These are phyloP conservation scores for Hypomontagnella submonticulosa DNA, from an alignment of 495 filamentous ascomycete species.

Conservation along the genomic window DNA sequence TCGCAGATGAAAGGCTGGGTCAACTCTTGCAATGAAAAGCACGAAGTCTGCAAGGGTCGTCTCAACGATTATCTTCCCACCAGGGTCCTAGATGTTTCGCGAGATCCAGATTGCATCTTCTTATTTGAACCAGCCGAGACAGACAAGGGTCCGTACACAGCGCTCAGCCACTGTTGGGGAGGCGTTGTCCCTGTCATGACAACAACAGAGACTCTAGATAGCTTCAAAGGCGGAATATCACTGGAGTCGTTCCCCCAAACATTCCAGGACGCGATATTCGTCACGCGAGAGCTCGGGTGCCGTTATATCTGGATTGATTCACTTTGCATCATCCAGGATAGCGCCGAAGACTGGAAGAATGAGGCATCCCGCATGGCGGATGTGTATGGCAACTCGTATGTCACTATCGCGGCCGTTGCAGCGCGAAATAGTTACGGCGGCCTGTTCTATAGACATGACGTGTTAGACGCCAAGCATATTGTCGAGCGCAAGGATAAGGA, in stretches of 20 bases:
- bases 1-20: constrained; percentile 32
- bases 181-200: constrained; percentile 20
- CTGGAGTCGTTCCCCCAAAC: constrained; percentile 39
- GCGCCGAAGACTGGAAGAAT: constrained; percentile 36
- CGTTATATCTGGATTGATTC: constrained; percentile 51
- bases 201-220: constrained; percentile 7
- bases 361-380: constrained; percentile 38
- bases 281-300: constrained; percentile 36
- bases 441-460: constrained; percentile 19
- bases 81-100: constrained; percentile 27
- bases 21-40: constrained; percentile 18
- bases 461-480: constrained; percentile 10
- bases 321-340: constrained; percentile 51
- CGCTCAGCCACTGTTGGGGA: constrained; percentile 34
- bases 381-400: constrained; percentile 46
- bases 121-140: constrained; percentile 6
- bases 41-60: constrained; percentile 15
- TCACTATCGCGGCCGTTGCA: constrained; percentile 29
- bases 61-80: constrained; percentile 19
- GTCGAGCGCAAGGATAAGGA: constrained; percentile 4
- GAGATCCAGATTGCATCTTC: constrained; percentile 16
- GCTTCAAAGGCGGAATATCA: constrained; percentile 22
- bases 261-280: constrained; percentile 45
- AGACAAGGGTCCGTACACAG: constrained; percentile 21
- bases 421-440: constrained; percentile 22